phyloP scores from a whole-genome alignment of 495 filamentous ascomycete genomes.

The Penicillium chermesinum region DNA sequence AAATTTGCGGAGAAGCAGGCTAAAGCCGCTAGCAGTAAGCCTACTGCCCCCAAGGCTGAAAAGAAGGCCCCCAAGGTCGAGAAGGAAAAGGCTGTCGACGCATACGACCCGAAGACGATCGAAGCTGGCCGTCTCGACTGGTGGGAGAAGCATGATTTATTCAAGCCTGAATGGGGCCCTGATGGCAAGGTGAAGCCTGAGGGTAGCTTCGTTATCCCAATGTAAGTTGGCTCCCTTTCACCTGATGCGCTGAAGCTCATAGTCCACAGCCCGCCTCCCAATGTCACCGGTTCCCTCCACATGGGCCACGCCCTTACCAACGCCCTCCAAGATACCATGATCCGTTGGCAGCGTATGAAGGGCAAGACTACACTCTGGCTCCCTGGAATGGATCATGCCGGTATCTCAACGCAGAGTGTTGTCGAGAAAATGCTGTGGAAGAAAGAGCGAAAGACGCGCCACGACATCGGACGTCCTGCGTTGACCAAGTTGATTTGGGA shows the following conservation, averaged over 20 bases:
- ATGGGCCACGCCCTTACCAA: conserved; percentile 66
- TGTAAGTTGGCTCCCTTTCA: conserved; percentile 11
- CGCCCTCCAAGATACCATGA: conserved; percentile 69
- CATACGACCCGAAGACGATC: conserved; percentile 53
- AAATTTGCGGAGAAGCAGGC: conserved; percentile 58
- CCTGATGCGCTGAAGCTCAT: not conserved
- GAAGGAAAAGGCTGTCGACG: conserved; percentile 49
- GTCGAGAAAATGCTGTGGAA: conserved; percentile 74
- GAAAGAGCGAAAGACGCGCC: conserved; percentile 57
- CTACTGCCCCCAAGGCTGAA: conserved; percentile 44
- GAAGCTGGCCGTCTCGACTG: conserved; percentile 53
- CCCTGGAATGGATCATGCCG: conserved; percentile 72
- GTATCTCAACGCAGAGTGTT: conserved; percentile 71
- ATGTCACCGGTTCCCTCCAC: conserved; percentile 67
- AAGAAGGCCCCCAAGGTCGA: conserved; percentile 51
- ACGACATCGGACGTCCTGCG: conserved; percentile 58
- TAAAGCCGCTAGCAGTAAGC: conserved; percentile 39
- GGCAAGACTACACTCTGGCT: conserved; percentile 66
- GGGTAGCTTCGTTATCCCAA: conserved; percentile 67
- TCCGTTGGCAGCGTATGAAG: conserved; percentile 63
- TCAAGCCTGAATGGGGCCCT: conserved; percentile 61
- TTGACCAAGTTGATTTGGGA: conserved; percentile 60
- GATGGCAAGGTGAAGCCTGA: conserved; percentile 63
- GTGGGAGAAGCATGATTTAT: conserved; percentile 64
- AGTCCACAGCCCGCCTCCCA: conserved; percentile 56